phyloP scores from a whole-genome alignment of 2,329 filamentous ascomycete species.

The Ophiostoma novo-ulmi region DNA sequence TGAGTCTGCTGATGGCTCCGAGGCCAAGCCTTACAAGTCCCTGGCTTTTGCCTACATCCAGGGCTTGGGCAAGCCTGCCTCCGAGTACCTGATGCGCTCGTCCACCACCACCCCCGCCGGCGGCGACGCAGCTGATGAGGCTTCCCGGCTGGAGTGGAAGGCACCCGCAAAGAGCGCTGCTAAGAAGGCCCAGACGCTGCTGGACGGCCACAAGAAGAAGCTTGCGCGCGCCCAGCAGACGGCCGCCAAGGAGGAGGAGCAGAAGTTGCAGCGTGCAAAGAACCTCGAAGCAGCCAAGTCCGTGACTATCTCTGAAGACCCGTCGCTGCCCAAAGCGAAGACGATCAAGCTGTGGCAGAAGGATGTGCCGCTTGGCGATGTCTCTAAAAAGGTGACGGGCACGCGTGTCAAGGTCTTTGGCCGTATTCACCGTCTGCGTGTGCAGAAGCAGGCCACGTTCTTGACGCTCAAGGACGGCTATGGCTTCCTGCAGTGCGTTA shows the following conservation, averaged over 20 bases:
- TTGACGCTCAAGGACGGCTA: slow-evolving; percentile 82
- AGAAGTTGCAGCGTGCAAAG: slow-evolving; percentile 63
- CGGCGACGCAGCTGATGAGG: slow-evolving; percentile 59
- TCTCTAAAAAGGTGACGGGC: slow-evolving; percentile 53
- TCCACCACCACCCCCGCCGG: slow-evolving; percentile 57
- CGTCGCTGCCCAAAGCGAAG: slow-evolving; percentile 66
- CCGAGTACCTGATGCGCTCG: slow-evolving; percentile 64
- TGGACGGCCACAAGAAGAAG: slow-evolving; percentile 78
- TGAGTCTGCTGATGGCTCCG: slow-evolving; percentile 59
- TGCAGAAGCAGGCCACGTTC: slow-evolving; percentile 81
- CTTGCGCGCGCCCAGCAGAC: slow-evolving; percentile 69
- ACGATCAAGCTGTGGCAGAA: slow-evolving; percentile 60
- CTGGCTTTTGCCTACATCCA: slow-evolving; percentile 72
- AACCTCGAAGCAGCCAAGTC: slow-evolving; percentile 77
- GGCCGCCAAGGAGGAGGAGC: slow-evolving; percentile 66
- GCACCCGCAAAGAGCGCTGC: slow-evolving; percentile 74
- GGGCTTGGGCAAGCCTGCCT: slow-evolving; percentile 53
- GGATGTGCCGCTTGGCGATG: slow-evolving; percentile 41
- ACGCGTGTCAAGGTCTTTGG: slow-evolving; percentile 75
- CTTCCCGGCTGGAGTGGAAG: slow-evolving; percentile 67
- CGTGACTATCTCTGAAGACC: slow-evolving; percentile 64
- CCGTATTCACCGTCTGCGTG: slow-evolving; percentile 73
- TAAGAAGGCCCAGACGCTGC: slow-evolving; percentile 75
- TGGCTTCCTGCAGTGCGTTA: slow-evolving; percentile 76
- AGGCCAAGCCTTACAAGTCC: slow-evolving; percentile 74